These are phyloP conservation scores for Tuber melanosporum DNA, from an alignment of 495 filamentous ascomycete species.

Conservation along the genomic window DNA sequence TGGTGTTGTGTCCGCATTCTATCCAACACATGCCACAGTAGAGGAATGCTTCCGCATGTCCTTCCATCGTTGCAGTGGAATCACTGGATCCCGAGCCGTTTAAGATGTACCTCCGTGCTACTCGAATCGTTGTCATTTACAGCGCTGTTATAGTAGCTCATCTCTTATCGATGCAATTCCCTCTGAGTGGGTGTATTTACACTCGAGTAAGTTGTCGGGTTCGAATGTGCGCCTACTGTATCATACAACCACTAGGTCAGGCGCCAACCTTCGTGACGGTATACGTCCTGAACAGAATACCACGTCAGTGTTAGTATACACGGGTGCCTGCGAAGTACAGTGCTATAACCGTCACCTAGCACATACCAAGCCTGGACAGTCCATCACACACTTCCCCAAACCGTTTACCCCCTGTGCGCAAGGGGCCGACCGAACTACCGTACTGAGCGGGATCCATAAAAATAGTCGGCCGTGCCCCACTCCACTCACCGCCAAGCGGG, in stretches of 20 bases:
- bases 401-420: background rate
- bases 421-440: background rate
- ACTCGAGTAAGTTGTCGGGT: background rate
- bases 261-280: background rate
- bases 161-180: background rate
- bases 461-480: background rate
- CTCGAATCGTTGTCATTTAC: background rate
- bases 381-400: background rate
- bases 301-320: background rate
- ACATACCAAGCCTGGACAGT: background rate
- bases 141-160: background rate
- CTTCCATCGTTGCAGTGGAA: background rate
- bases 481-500: background rate
- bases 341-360: background rate
- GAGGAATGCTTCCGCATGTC: background rate
- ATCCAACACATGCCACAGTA: background rate
- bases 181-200: background rate
- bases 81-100: background rate
- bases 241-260: background rate
- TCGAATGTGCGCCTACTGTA: background rate
- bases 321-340: background rate
- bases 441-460: background rate
- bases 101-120: background rate
- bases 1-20: background rate
- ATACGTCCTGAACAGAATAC: background rate